Evolutionary conservation across 768 basidiomycete species (phyloP).

Genomic region (Holtermannia corniformis): DNA sequence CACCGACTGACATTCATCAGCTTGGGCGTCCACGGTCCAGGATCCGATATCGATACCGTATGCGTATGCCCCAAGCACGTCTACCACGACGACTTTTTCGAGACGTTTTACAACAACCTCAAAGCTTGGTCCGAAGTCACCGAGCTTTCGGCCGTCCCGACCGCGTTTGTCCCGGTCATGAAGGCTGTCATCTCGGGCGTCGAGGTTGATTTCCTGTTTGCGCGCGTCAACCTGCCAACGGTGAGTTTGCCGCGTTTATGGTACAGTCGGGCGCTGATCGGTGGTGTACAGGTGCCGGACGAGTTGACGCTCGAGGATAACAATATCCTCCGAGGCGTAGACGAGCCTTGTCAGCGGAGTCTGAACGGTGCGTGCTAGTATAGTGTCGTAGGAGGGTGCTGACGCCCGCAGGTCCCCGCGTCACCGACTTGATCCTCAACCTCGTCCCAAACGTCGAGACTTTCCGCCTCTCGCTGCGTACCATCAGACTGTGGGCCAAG

Average conservation of each 20-base stretch:
- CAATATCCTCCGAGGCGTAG: conserved; percentile 79
- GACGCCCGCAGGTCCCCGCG: conserved; percentile 63
- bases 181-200: conserved; percentile 84
- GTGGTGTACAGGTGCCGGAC: conserved; percentile 82
- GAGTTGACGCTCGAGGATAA: conserved; percentile 84
- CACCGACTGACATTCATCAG: conserved; percentile 37
- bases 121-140: conserved; percentile 68
- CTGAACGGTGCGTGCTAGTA: conserved; percentile 58
- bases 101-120: conserved; percentile 80
- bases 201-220: conserved; percentile 88
- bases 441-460: conserved; percentile 89
- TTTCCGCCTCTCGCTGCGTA: conserved; percentile 86
- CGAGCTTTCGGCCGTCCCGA: conserved; percentile 92
- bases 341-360: conserved; percentile 91
- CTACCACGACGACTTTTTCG: conserved; percentile 90
- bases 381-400: not conserved
- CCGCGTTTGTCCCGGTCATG: conserved; percentile 93
- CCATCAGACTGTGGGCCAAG: conserved; percentile 97
- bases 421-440: conserved; percentile 89
- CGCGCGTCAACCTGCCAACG: conserved; percentile 43
- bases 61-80: conserved; percentile 96
- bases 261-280: conserved; percentile 45
- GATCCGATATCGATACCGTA: conserved; percentile 94
- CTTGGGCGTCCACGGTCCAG: conserved; percentile 91
- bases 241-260: not conserved